These are phyloP conservation scores for Fraxinus sp. DNA, from an alignment of 305 asterid species.

Conservation along the genomic window DNA sequence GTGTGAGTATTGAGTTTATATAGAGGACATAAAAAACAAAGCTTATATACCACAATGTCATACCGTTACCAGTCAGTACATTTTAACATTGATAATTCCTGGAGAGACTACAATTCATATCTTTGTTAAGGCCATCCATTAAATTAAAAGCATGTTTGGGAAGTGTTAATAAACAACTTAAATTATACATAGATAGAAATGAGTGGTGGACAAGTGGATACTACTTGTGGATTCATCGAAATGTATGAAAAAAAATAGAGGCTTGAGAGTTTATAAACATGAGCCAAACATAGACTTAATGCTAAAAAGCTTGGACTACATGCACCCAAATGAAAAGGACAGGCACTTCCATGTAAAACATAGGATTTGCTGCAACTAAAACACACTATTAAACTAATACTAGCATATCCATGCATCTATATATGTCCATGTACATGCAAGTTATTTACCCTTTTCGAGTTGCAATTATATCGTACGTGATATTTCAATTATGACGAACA, in stretches of 20 bases:
- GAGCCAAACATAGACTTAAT: not conserved
- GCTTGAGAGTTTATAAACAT: not conserved
- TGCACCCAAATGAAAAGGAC: not conserved
- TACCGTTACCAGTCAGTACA: not conserved
- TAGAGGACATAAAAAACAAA: not conserved
- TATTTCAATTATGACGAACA: not conserved
- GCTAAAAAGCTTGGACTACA: not conserved
- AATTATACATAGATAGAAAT: no score
- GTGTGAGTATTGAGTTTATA: not conserved
- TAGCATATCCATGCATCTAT: not conserved
- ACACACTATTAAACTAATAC: not conserved
- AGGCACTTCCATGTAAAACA: not conserved
- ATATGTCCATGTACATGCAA: not conserved
- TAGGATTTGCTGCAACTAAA: not conserved
- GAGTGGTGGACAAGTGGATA: not conserved
- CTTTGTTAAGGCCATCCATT: not conserved
- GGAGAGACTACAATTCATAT: not conserved
- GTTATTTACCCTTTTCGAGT: not conserved
- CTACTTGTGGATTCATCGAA: not conserved
- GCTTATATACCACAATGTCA: not conserved
- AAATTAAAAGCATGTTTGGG: not conserved
- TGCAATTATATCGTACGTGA: not conserved
- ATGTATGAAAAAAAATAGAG: no score
- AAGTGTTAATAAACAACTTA: not conserved
- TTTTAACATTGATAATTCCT: not conserved